Conservation (phyloP, 805 yeast genomes). For the Sugiyamaella boreocaroliniensis region DNA sequence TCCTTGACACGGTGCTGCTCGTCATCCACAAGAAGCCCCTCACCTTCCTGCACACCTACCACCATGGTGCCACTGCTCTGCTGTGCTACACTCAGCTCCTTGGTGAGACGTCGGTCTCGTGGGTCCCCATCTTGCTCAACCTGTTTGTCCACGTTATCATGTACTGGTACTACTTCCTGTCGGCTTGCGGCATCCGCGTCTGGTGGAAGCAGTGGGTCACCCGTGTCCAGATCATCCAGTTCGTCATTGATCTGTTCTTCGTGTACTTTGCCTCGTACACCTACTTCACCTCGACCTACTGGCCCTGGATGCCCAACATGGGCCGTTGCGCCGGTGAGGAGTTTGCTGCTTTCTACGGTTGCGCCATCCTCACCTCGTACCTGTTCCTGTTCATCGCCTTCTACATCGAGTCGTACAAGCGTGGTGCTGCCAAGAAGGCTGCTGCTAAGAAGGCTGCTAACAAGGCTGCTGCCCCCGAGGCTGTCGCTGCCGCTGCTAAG, state of each 20-base stretch:
- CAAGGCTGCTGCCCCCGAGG: constrained; percentile 7
- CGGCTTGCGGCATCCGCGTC: constrained; percentile 87
- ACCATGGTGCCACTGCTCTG: constrained; percentile 96
- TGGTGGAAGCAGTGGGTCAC: constrained; percentile 99
- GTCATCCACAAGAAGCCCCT: constrained; percentile 88
- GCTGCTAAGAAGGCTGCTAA: constrained; percentile 4
- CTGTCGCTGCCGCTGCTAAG: constrained; percentile 8
- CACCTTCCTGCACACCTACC: constrained; percentile 91
- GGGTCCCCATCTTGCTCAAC: constrained; percentile 91
- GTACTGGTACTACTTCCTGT: constrained; percentile 95
- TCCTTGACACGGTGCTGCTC: constrained; percentile 84
- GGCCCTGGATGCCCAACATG: constrained; percentile 58
- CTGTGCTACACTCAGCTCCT: constrained; percentile 88
- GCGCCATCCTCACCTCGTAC: constrained; percentile 79
- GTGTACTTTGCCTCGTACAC: constrained; percentile 94
- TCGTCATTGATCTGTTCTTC: constrained; percentile 78
- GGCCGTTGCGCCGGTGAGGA: constrained; percentile 91
- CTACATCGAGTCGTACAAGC: constrained; percentile 78
- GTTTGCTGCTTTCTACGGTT: constrained; percentile 88
- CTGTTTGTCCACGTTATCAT: constrained; percentile 89
- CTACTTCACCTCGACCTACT: constrained; percentile 71
- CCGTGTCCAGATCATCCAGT: constrained; percentile 89
- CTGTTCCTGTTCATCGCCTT: constrained; percentile 85
- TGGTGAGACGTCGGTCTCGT: constrained; percentile 84
- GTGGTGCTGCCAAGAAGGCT: constrained; percentile 15